phyloP scores from a whole-genome alignment of 305 asterid species.

The Fraxinus sp. region DNA sequence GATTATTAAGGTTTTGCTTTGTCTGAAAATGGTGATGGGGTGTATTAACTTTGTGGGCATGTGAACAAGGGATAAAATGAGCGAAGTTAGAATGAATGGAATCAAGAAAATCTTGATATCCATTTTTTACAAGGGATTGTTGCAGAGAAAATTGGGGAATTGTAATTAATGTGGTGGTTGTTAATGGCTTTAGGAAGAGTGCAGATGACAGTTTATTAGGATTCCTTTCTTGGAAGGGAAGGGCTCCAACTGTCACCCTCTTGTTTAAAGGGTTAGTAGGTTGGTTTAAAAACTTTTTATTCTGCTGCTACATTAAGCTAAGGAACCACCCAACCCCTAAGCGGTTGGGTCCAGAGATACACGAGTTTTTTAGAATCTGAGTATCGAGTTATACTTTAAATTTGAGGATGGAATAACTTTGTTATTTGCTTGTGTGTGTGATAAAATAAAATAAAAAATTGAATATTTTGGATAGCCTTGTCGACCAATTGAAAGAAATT shows the following conservation, averaged over 20 bases:
- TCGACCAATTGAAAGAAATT: too few relatives aligned
- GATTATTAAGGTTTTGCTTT: slow-evolving; percentile 41
- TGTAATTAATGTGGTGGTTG: not conserved
- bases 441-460: too few relatives aligned
- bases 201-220: slow-evolving; percentile 34
- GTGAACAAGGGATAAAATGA: slow-evolving; percentile 50
- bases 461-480: too few relatives aligned
- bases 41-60: slow-evolving; percentile 38
- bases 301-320: too few relatives aligned
- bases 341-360: too few relatives aligned
- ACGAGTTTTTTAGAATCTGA: too few relatives aligned
- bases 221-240: slow-evolving; percentile 63
- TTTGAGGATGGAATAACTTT: too few relatives aligned
- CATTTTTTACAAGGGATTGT: not conserved
- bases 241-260: slow-evolving; percentile 37
- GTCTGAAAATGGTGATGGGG: slow-evolving; percentile 49
- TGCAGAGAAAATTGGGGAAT: not conserved
- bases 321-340: too few relatives aligned
- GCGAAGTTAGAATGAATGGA: slow-evolving; percentile 48
- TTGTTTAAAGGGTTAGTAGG: not conserved
- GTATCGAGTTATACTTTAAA: too few relatives aligned
- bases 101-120: slow-evolving; percentile 44
- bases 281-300: too few relatives aligned
- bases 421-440: too few relatives aligned
- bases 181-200: slow-evolving; percentile 32